Evolutionary conservation across 2,329 filamentous ascomycete species (phyloP).

Genomic region (Ascochyta lentis): DNA sequence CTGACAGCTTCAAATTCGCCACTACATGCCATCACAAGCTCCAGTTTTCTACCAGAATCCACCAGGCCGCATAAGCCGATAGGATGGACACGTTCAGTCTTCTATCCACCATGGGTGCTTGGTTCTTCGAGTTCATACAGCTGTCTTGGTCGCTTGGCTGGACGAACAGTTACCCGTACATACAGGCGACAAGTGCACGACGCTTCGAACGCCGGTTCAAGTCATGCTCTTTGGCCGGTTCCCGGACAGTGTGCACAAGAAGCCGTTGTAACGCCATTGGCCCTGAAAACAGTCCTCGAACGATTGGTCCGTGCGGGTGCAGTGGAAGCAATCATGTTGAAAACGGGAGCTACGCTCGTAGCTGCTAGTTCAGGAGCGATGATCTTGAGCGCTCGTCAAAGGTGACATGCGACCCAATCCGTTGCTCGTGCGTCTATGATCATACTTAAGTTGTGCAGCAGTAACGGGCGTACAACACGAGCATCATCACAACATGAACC

Average conservation of each 20-base stretch:
- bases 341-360: background rate
- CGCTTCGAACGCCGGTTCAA: constrained; percentile 30
- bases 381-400: constrained; percentile 25
- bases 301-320: constrained; percentile 44
- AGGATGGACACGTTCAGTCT: background rate
- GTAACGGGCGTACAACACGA: constrained; percentile 35
- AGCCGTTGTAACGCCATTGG: constrained; percentile 36
- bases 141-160: background rate
- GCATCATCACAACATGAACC: constrained; percentile 36
- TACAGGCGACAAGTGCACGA: constrained; percentile 1
- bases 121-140: background rate
- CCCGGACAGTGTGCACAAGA: constrained; percentile 34
- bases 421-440: constrained; percentile 23
- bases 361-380: constrained; percentile 12
- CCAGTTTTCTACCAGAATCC: background rate
- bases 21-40: background rate
- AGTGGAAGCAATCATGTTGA: constrained; percentile 31
- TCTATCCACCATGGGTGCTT: background rate
- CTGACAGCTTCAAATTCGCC: background rate
- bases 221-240: constrained; percentile 26
- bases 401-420: constrained; percentile 8
- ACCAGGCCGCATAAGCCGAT: background rate
- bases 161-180: background rate
- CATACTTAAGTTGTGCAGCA: constrained; percentile 22
- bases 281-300: constrained; percentile 38